phyloP scores from a whole-genome alignment of 1,284 basidiomycete genomes.

The Rhizopogon parksii region DNA sequence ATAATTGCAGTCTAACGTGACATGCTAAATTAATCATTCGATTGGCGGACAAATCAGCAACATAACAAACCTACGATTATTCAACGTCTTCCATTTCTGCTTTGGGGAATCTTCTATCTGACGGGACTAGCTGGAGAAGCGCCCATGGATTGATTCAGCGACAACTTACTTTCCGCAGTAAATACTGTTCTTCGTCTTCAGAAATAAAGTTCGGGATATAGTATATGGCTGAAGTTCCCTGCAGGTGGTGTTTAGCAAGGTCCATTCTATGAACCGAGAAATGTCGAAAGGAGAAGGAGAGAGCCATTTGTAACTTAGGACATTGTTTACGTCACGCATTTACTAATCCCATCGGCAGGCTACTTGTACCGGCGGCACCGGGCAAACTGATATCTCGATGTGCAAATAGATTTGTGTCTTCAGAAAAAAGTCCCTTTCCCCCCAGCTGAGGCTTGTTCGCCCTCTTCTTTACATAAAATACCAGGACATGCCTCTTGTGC shows the following conservation, averaged over 20 bases:
- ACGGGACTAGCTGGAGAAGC: slow-evolving; percentile 3
- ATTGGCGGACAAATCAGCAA: neutral
- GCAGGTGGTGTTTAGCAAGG: slow-evolving; percentile 29
- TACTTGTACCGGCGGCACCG: too few relatives aligned
- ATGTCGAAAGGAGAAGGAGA: too few relatives aligned
- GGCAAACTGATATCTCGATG: too few relatives aligned
- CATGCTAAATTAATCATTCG: slow-evolving; percentile 7
- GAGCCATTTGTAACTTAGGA: neutral
- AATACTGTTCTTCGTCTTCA: slow-evolving; percentile 69
- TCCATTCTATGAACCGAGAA: neutral
- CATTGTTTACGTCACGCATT: neutral
- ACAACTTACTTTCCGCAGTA: slow-evolving; percentile 62
- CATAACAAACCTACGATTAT: slow-evolving; percentile 61
- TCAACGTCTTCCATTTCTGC: slow-evolving; percentile 79
- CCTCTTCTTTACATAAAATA: too few relatives aligned
- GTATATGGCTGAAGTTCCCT: slow-evolving; percentile 37
- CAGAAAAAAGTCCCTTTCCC: too few relatives aligned
- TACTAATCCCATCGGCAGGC: neutral
- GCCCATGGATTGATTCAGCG: neutral
- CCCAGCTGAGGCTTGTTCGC: too few relatives aligned
- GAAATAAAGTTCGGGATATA: slow-evolving; percentile 82
- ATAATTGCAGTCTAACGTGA: slow-evolving; percentile 60
- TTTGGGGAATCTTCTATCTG: slow-evolving; percentile 74
- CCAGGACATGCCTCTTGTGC: too few relatives aligned
- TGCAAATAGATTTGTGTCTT: too few relatives aligned